Conservation (phyloP, 2,329 filamentous ascomycete genomes). For the Phialophora expanda region DNA sequence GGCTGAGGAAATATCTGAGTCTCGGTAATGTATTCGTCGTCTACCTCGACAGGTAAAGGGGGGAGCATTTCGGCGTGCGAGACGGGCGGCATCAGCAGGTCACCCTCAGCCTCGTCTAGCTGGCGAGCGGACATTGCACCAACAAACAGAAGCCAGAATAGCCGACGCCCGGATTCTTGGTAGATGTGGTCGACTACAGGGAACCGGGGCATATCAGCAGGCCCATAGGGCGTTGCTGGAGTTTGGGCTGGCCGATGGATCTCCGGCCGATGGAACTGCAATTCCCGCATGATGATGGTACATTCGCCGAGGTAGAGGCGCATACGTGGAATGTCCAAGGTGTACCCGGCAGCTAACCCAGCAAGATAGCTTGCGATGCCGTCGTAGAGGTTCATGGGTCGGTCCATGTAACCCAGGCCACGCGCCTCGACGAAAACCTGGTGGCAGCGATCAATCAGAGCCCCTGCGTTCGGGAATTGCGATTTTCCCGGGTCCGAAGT, state of each 20-base stretch:
- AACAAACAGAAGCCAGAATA: slow-evolving; percentile 84
- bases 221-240: slow-evolving; percentile 38
- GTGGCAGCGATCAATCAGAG: slow-evolving; percentile 51
- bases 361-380: slow-evolving; percentile 53
- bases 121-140: slow-evolving; percentile 79
- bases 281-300: slow-evolving; percentile 49
- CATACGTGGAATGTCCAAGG: slow-evolving; percentile 48
- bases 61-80: slow-evolving; percentile 78
- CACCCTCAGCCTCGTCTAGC: slow-evolving; percentile 71
- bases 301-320: slow-evolving; percentile 53
- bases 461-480: slow-evolving; percentile 51
- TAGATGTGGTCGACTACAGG: slow-evolving; percentile 45
- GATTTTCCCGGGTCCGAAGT: slow-evolving; percentile 46
- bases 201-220: slow-evolving; percentile 25
- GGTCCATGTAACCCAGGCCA: slow-evolving; percentile 52
- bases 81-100: slow-evolving; percentile 75
- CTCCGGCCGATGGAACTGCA: slow-evolving; percentile 45
- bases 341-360: slow-evolving; percentile 49
- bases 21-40: slow-evolving; percentile 79
- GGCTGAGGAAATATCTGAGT: slow-evolving; percentile 74
- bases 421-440: slow-evolving; percentile 52
- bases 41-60: slow-evolving; percentile 77
- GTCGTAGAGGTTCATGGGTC: slow-evolving; percentile 51
- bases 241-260: slow-evolving; percentile 31
- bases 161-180: slow-evolving; percentile 59